Conservation (phyloP, 176 grass and related monocot species). For the Lolium perenne region DNA sequence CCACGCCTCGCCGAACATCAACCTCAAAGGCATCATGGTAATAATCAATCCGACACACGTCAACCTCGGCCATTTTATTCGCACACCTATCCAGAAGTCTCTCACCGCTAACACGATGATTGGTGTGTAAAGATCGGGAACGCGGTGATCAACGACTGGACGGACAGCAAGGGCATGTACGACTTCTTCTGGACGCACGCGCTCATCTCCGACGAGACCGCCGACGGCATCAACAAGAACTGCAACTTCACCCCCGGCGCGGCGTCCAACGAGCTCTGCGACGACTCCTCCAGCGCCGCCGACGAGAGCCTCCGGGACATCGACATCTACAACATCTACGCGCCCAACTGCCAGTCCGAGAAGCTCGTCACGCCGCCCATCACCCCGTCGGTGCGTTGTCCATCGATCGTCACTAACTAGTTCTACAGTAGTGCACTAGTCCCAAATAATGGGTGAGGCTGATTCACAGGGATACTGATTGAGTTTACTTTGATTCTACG, state of each 20-base stretch:
- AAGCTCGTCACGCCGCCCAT: slow-evolving; percentile 51
- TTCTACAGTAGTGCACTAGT: not conserved
- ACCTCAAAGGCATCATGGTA: slow-evolving; percentile 91
- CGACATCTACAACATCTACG: slow-evolving; percentile 97
- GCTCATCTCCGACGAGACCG: slow-evolving; percentile 75
- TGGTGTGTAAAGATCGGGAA: slow-evolving; percentile 66
- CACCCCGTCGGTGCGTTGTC: slow-evolving; percentile 54
- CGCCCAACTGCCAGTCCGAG: slow-evolving; percentile 56
- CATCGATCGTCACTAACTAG: too few species aligned
- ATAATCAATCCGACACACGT: not conserved
- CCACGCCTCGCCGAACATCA: slow-evolving; percentile 50
- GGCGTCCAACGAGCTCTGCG: slow-evolving; percentile 21
- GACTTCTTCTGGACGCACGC: slow-evolving; percentile 96
- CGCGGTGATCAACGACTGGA: slow-evolving; percentile 79
- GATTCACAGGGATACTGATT: not conserved
- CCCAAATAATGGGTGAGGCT: not conserved
- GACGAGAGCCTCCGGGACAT: slow-evolving; percentile 15
- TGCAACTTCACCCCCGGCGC: slow-evolving; percentile 65
- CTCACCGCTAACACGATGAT: too few species aligned
- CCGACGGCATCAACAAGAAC: slow-evolving; percentile 49
- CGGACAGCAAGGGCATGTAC: slow-evolving; percentile 66
- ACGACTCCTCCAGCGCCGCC: not conserved
- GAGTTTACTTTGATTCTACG: slow-evolving; percentile 16
- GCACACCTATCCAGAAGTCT: not conserved
- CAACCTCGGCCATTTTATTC: not conserved